phyloP scores from a whole-genome alignment of 192 early-diverging fungal genomes.

The Podila verticillata region DNA sequence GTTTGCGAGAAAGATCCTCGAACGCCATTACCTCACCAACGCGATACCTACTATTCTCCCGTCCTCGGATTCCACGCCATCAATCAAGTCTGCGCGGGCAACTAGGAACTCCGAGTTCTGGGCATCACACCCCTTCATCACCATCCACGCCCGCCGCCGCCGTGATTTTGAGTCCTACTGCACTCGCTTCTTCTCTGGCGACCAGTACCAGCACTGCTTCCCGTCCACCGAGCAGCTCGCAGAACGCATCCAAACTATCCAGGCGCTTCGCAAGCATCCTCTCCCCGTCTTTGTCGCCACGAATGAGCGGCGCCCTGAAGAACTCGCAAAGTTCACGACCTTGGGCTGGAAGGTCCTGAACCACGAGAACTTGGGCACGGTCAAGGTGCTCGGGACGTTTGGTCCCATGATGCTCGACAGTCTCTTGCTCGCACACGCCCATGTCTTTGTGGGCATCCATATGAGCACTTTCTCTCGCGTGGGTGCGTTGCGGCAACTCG shows the following conservation, averaged over 20 bases:
- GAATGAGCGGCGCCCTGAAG: constrained; percentile 16
- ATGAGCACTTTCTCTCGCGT: constrained; percentile 39
- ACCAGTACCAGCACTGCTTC: constrained; percentile 16
- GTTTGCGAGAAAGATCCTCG: constrained; percentile 17
- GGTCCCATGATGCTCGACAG: constrained; percentile 46
- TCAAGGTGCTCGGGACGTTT: constrained; percentile 23
- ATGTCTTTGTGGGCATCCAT: constrained; percentile 20
- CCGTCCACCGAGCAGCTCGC: constrained; percentile 18
- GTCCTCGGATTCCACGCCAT: background rate
- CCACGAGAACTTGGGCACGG: constrained; percentile 18
- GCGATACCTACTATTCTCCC: background rate
- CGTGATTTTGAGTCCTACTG: constrained; percentile 31
- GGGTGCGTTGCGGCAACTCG: constrained; percentile 23
- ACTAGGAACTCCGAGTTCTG: background rate
- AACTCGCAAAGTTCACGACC: constrained; percentile 16
- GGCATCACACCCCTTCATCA: background rate
- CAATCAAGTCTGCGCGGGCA: background rate
- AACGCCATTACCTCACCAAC: background rate
- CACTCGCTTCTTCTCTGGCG: constrained; percentile 5
- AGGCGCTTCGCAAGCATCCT: background rate
- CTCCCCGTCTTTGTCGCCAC: constrained; percentile 36
- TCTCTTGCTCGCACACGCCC: constrained; percentile 25
- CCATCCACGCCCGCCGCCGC: constrained; percentile 26
- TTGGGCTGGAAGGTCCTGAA: constrained; percentile 31
- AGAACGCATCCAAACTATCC: constrained; percentile 1